phyloP scores from a whole-genome alignment of 768 basidiomycete species.

The Xanthoconium purpureum region DNA sequence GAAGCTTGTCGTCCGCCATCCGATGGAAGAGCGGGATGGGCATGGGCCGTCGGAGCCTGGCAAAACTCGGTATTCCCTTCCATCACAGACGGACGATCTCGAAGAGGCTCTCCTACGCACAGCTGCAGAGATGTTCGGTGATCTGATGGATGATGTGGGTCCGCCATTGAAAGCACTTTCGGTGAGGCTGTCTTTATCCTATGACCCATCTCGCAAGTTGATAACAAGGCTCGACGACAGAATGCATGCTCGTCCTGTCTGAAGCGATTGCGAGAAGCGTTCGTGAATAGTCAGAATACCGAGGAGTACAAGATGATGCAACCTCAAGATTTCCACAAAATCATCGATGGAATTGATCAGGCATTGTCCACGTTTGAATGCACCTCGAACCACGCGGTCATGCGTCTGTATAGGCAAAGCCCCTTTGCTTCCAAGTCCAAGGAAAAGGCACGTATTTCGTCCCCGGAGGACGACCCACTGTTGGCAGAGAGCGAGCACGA shows the following conservation, averaged over 20 bases:
- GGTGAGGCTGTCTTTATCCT: constrained; percentile 40
- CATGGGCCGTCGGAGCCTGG: constrained; percentile 16
- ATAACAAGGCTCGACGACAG: constrained; percentile 35
- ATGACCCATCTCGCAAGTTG: background rate
- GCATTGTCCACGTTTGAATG: constrained; percentile 74
- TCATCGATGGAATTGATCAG: constrained; percentile 63
- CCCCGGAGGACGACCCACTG: constrained; percentile 32
- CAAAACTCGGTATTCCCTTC: constrained; percentile 28
- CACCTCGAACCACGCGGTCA: constrained; percentile 79
- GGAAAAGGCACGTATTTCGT: constrained; percentile 15
- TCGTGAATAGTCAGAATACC: constrained; percentile 42
- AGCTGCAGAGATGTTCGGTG: constrained; percentile 73
- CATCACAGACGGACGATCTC: constrained; percentile 43
- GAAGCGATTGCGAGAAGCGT: constrained; percentile 61
- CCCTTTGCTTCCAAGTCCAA: constrained; percentile 28
- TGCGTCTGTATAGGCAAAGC: constrained; percentile 66
- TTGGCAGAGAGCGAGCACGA: constrained; percentile 63
- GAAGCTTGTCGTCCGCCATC: constrained; percentile 36
- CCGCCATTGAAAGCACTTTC: constrained; percentile 73
- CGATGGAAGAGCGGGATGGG: constrained; percentile 16
- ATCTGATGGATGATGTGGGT: constrained; percentile 74
- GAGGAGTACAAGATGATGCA: constrained; percentile 36
- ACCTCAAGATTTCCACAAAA: constrained; percentile 59
- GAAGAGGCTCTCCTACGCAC: constrained; percentile 38
- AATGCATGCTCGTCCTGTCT: constrained; percentile 58